These are phyloP conservation scores for Aspergillus egyptiacus DNA, from an alignment of 495 filamentous ascomycete genomes.

Conservation along the genomic window DNA sequence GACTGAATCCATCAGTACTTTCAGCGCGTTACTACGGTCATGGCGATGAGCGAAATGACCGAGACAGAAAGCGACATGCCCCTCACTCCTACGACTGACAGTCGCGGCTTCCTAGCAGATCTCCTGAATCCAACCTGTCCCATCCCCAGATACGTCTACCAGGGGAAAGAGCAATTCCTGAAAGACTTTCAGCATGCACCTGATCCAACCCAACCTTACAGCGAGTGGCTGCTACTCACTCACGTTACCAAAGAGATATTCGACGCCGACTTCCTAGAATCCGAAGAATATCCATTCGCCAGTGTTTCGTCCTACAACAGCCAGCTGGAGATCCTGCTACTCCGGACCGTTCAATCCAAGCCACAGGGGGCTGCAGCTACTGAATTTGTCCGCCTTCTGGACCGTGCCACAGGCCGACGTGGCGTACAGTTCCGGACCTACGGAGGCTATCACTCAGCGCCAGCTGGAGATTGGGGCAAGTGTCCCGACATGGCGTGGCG, in stretches of 20 bases:
- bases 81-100: constrained; percentile 1
- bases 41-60: not conserved
- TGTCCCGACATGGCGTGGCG: constrained; percentile 10
- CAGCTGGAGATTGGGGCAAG: constrained; percentile 1
- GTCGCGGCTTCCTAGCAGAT: constrained; percentile 7
- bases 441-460: constrained; percentile 1
- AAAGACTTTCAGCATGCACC: constrained; percentile 3
- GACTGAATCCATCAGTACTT: not conserved
- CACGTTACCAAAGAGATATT: constrained; percentile 1
- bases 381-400: not conserved
- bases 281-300: constrained; percentile 1
- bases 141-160: not conserved
- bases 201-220: not conserved
- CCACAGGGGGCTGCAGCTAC: not conserved
- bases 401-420: constrained; percentile 1
- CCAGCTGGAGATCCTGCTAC: not conserved
- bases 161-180: constrained; percentile 1
- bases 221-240: constrained; percentile 6
- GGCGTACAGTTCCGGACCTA: not conserved
- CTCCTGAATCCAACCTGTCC: not conserved
- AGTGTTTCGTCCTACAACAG: constrained; percentile 2
- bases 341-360: not conserved
- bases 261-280: not conserved
- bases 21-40: not conserved
- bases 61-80: not conserved